Conservation (phyloP, 2,329 filamentous ascomycete species). For the Trichophaea hybrida region DNA sequence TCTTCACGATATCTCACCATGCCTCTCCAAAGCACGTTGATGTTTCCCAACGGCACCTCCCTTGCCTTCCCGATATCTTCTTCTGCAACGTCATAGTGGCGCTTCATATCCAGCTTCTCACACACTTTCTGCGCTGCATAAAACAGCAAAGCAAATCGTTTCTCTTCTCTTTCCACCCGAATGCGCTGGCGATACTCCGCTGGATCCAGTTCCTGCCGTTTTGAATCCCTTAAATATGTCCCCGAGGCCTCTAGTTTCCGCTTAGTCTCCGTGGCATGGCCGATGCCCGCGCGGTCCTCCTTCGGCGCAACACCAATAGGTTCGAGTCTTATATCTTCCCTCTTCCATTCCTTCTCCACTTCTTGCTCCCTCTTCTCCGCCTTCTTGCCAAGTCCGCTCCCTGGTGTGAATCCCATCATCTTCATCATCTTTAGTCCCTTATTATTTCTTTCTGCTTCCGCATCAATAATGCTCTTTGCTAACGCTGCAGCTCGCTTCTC, state of each 20-base stretch:
- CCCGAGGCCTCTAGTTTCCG: constrained; percentile 54
- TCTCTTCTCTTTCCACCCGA: constrained; percentile 53
- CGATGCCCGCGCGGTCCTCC: constrained; percentile 68
- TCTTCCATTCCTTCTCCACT: constrained; percentile 38
- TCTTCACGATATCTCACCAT: constrained; percentile 56
- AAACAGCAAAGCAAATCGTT: constrained; percentile 53
- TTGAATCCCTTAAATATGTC: constrained; percentile 31
- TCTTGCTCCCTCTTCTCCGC: constrained; percentile 1
- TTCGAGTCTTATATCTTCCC: constrained; percentile 37
- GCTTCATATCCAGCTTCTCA: constrained; percentile 56
- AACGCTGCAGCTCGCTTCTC: constrained; percentile 62
- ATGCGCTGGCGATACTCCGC: constrained; percentile 60
- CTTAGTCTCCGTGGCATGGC: constrained; percentile 70
- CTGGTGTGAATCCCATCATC: constrained; percentile 76
- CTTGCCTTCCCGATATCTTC: constrained; percentile 26
- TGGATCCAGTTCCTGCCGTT: constrained; percentile 50
- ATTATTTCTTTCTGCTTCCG: constrained; percentile 42
- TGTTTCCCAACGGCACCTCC: constrained; percentile 45
- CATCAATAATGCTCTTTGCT: constrained; percentile 54
- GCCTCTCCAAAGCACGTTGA: constrained; percentile 68
- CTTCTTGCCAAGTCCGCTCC: constrained; percentile 50
- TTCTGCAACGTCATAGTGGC: constrained; percentile 23
- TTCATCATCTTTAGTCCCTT: constrained; percentile 96
- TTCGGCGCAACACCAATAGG: constrained; percentile 66
- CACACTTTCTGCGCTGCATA: constrained; percentile 69